Evolutionary conservation across 306 rosid species (phyloP), one percentile per base, ranked within the genome.

Genomic region (Geum urbanum): DNA sequence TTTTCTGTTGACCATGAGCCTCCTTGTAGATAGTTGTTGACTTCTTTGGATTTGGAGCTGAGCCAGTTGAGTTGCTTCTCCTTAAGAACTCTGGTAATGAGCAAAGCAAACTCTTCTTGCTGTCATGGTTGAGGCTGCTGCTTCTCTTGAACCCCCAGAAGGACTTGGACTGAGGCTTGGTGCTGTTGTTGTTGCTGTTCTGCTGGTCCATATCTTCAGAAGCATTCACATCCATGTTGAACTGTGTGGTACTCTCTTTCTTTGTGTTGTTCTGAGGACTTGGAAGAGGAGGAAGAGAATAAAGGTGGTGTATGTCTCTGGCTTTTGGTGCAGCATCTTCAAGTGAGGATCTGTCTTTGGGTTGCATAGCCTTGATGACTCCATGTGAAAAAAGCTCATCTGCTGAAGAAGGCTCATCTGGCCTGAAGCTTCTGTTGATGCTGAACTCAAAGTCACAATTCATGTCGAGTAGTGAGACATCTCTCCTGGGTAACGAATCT

Each of bases 71-170:
- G 37, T 89, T 87, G 79, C 95, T 95, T 67, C 99, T 74, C 47
- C 87, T 86, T 19, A 95, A 57, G 70, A 84, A 83, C 7, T 60
- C 65, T 35, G 95, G 90, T 18, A 78, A 50, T 6, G 96, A 81
- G 50, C 77, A 76, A 40, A 75, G 75, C 57, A 82, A 68, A 20
- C 76, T 73, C 66, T 78, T 86, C 82, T 79, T 89, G 57, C 71
- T 77, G 54, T 87, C 95, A 74, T 80, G 81, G 50, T 89, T 89
- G 27, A 95, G 84, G 82, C 99, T 95, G 56, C 48, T 83, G 48
- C 97, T 95, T 86, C 97, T 91, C 46, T 80, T 84, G 81, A 87
- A 91, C 50, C 96, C 91, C 99, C 96, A 95, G 66, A 91, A 95
- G 14, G 97, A 86, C 78, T 77, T 90, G 48, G 89, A 77, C 52